phyloP scores from a whole-genome alignment of 139 green algal species.

The Raphidocelis subcapitata region DNA sequence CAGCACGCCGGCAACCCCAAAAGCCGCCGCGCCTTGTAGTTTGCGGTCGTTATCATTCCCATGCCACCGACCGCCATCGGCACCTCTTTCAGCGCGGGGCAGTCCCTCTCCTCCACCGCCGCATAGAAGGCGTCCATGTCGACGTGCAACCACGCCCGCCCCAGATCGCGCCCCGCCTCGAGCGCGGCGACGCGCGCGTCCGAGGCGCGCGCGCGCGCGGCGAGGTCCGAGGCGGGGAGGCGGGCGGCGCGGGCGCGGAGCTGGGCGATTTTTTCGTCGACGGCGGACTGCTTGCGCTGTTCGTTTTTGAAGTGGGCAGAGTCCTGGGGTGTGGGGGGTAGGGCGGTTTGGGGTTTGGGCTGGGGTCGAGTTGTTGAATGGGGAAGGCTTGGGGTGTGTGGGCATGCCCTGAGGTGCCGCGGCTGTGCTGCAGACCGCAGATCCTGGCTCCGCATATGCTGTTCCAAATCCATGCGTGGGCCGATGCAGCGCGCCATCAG shows the following conservation, averaged over 20 bases:
- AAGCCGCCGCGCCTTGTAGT: constrained; percentile 60
- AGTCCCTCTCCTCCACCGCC: constrained; percentile 65
- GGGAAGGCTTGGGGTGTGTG: neutral
- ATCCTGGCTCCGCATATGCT: neutral
- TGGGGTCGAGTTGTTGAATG: neutral
- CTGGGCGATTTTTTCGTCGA: constrained; percentile 52
- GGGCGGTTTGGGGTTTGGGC: neutral
- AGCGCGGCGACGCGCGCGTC: constrained; percentile 59
- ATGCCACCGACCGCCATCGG: constrained; percentile 87
- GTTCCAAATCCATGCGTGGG: no score
- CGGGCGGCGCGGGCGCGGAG: constrained; percentile 32
- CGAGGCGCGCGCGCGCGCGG: constrained; percentile 34
- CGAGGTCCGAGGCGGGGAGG: constrained; percentile 52
- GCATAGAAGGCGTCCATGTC: constrained; percentile 95
- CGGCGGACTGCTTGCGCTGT: constrained; percentile 74
- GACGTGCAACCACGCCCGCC: constrained; percentile 79
- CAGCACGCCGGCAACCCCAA: neutral
- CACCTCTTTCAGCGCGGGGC: constrained; percentile 57
- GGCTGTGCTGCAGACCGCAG: neutral
- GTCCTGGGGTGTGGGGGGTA: constrained; percentile 35
- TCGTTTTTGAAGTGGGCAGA: constrained; percentile 91
- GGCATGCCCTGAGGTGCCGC: no score
- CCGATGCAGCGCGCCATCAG: neutral
- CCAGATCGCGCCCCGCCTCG: constrained; percentile 71
- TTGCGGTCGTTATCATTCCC: constrained; percentile 90